Base-by-base conservation (phyloP, 108 stramenopile genomes). In the Nannochloropsis gaditana region DNA sequence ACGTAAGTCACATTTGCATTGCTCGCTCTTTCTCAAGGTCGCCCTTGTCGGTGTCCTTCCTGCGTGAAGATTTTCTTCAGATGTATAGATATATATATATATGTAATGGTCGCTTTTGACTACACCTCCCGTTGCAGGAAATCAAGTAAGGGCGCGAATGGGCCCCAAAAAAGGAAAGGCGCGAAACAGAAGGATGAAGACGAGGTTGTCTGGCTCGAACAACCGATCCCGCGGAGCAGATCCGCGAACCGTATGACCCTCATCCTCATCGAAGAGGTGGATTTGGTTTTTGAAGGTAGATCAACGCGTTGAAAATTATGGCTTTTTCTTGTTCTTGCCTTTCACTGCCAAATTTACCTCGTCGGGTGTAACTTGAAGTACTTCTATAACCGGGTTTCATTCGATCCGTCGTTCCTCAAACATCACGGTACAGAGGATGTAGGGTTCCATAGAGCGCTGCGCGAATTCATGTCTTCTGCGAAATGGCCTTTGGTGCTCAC, bases 401-500 rank as follows among this genome's bases (percentile, higher is more conserved):
- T 31, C 31, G 0, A 31, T 31, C 31, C 31, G 31, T 31, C 31
- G 31, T 31, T 31, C 31, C 15, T 50, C 47, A 11, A 50, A 10
- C 47, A 50, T 15, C 59, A 15, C 59, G 8, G 5, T 73, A 73
- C 59, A 73, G 59, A 88, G 15, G 87, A 88, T 44, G 87, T 47
- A 41, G 87, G 87, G 17, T 84, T 88, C 80, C 84, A 84, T 2
- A 73, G 84, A 1, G 84, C 87, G 1, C 84, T 88, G 79, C 43
- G 79, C 80, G 87, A 84, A 41, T 84, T 88, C 21, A 44, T 84
- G 31, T 43, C 79, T 5, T 80, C 80, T 42, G 87, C 87, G 43
- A 88, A 88, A 47, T 88, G 87, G 19, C 87, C 87, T 42, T 43
- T 88, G 9, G 50, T 88, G n/a, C 87, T 88, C 17, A 88, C 87